These are phyloP conservation scores for Lizonia empirigonia DNA, from an alignment of 2,329 filamentous ascomycete species.

Conservation along the genomic window DNA sequence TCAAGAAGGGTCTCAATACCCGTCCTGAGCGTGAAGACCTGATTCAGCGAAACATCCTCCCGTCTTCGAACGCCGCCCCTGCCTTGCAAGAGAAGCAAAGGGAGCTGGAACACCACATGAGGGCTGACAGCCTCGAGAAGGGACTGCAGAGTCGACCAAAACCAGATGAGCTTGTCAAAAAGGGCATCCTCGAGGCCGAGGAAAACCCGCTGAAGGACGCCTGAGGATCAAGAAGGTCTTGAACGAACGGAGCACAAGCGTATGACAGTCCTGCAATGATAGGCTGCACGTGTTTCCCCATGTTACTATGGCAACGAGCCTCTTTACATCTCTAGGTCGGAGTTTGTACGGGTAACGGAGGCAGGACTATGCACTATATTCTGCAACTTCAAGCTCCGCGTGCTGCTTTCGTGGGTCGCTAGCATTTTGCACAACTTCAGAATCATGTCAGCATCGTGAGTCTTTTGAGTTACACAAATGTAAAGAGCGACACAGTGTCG, in stretches of 20 bases:
- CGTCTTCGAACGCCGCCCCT: slow-evolving; percentile 76
- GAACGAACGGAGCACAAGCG: not conserved
- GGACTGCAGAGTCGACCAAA: slow-evolving; percentile 79
- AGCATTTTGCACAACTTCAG: not conserved
- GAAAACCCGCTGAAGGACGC: slow-evolving; percentile 43
- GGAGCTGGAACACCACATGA: slow-evolving; percentile 88
- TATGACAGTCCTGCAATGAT: not conserved
- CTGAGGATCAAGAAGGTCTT: slow-evolving; percentile 5
- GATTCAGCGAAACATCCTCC: slow-evolving; percentile 86
- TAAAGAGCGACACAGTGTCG: slow-evolving; percentile 25
- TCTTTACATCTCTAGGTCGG: not conserved
- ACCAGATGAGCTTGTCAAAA: slow-evolving; percentile 76
- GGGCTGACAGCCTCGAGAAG: slow-evolving; percentile 83
- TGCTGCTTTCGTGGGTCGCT: not conserved
- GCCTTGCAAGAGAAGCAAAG: slow-evolving; percentile 79
- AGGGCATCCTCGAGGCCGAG: slow-evolving; percentile 71
- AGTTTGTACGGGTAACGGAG: slow-evolving; percentile 9
- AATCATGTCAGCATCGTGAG: not conserved
- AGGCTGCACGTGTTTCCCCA: not conserved
- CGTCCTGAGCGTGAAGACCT: slow-evolving; percentile 74
- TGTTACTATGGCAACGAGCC: not conserved
- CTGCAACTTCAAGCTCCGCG: not conserved
- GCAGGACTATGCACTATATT: slow-evolving; percentile 5
- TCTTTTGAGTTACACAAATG: not conserved
- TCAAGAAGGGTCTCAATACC: slow-evolving; percentile 68